These are phyloP conservation scores for Candida freyschussii DNA, from an alignment of 1,139 yeast species.

Conservation along the genomic window DNA sequence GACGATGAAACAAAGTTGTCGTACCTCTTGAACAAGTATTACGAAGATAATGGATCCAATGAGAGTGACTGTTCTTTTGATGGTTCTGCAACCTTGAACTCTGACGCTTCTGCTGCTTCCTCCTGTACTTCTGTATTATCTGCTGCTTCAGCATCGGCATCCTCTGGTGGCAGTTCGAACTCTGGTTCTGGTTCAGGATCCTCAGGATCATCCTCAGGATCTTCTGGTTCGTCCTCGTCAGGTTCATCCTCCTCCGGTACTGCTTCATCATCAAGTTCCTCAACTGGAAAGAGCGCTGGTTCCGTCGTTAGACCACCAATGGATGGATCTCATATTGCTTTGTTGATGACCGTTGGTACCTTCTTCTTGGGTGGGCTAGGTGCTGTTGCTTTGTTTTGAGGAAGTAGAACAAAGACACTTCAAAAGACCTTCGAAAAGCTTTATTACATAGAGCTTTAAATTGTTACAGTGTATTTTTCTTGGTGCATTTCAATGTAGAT, in stretches of 20 bases:
- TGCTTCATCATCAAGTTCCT: constrained; percentile 23
- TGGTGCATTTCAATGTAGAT: neutral
- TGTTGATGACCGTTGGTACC: constrained; percentile 13
- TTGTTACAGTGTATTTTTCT: neutral
- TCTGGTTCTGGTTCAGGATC: constrained; percentile 33
- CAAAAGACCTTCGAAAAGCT: too few relatives aligned
- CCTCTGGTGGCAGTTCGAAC: constrained; percentile 27
- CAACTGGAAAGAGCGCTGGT: constrained; percentile 19
- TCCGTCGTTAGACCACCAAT: constrained; percentile 22
- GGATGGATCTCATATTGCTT: constrained; percentile 21
- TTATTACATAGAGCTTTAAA: constrained; percentile 1
- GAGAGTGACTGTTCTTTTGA: constrained; percentile 58
- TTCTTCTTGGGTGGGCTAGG: constrained; percentile 21
- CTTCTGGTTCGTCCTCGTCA: constrained; percentile 31
- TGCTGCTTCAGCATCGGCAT: constrained; percentile 28
- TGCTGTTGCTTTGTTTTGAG: constrained; percentile 15
- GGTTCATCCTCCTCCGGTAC: constrained; percentile 33
- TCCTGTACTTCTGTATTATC: constrained; percentile 45
- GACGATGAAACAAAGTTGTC: constrained; percentile 56
- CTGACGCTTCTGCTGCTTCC: constrained; percentile 46
- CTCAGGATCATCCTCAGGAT: constrained; percentile 29
- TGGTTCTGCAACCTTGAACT: constrained; percentile 54
- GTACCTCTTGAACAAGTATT: constrained; percentile 61
- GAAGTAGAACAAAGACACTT: neutral
- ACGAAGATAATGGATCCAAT: constrained; percentile 41